Percentiles rank a stretch among this genome's conserved stretches.
Evolutionary conservation across 306 rosid species (phyloP).

Genomic region (Vigna hirtella): DNA sequence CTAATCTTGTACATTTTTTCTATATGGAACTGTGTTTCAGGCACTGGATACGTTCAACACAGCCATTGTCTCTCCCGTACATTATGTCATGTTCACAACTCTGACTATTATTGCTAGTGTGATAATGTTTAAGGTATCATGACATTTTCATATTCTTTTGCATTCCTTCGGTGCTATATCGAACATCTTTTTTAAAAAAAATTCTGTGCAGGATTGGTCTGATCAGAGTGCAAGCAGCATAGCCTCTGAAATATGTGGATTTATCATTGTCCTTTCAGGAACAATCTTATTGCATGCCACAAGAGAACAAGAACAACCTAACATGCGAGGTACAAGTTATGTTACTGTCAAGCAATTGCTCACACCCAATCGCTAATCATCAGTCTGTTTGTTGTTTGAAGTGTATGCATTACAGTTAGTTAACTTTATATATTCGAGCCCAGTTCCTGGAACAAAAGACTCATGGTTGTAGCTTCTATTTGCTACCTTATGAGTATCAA

Average conservation of each 20-base stretch:
- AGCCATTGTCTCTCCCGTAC: slow-evolving; percentile 72
- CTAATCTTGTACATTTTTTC: background rate
- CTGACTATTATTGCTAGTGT: slow-evolving; percentile 68
- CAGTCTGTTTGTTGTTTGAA: too few species aligned
- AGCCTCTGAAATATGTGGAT: slow-evolving; percentile 28
- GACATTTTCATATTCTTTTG: slow-evolving; percentile 23
- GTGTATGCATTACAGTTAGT: background rate
- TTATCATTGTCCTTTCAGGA: slow-evolving; percentile 22
- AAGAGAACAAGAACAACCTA: slow-evolving; percentile 2
- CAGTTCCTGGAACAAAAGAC: background rate
- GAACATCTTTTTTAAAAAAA: background rate
- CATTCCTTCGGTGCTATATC: slow-evolving; percentile 12
- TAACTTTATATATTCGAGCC: background rate
- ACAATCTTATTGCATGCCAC: slow-evolving; percentile 20
- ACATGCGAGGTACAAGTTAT: background rate
- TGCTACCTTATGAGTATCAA: background rate
- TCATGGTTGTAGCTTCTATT: background rate
- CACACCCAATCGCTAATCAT: background rate
- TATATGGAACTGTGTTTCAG: slow-evolving; percentile 50
- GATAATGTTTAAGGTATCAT: slow-evolving; percentile 80
- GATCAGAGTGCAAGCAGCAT: slow-evolving; percentile 17
- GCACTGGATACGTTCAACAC: slow-evolving; percentile 59
- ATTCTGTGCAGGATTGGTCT: slow-evolving; percentile 15
- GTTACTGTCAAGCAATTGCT: background rate
- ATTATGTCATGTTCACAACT: slow-evolving; percentile 25